Evolutionary conservation across 1,284 basidiomycete genomes (phyloP).

Genomic region (Puccinia novopanici): DNA sequence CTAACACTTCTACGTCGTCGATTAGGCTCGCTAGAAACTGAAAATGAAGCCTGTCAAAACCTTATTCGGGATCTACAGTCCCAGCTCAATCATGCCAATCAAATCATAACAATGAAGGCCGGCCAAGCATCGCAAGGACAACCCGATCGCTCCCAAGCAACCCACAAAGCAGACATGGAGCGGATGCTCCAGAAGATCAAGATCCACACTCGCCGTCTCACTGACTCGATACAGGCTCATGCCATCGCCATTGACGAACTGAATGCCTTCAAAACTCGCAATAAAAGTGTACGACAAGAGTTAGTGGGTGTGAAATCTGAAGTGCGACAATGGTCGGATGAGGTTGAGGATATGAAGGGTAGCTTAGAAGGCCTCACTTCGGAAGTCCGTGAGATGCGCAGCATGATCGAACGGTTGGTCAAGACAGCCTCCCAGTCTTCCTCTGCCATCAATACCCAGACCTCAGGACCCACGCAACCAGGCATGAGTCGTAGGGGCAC

Average conservation of each 20-base stretch:
- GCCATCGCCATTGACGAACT: conserved; percentile 44
- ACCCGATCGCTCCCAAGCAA: background rate
- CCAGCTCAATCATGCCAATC: conserved; percentile 23
- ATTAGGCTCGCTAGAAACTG: conserved; percentile 33
- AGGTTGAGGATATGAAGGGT: conserved; percentile 36
- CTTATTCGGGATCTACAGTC: conserved; percentile 39
- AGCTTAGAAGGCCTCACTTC: conserved; percentile 39
- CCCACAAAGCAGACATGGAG: conserved; percentile 16
- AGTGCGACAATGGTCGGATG: conserved; percentile 27
- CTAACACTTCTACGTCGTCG: conserved; percentile 18
- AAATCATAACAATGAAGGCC: background rate
- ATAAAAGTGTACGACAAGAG: conserved; percentile 28
- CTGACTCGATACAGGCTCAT: conserved; percentile 39
- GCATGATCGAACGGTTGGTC: conserved; percentile 32
- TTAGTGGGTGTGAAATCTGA: conserved; percentile 31
- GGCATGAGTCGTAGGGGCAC: conserved; percentile 29
- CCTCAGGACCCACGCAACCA: conserved; percentile 5
- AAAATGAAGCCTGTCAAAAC: conserved; percentile 29
- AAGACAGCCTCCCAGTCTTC: background rate
- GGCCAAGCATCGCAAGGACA: background rate
- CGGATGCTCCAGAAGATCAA: conserved; percentile 37
- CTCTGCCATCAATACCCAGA: background rate
- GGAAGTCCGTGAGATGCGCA: conserved; percentile 42
- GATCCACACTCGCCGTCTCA: conserved; percentile 20
- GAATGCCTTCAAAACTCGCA: conserved; percentile 24